Evolutionary conservation across 495 filamentous ascomycete genomes (phyloP).

Genomic region (Penicillium verhagenii): DNA sequence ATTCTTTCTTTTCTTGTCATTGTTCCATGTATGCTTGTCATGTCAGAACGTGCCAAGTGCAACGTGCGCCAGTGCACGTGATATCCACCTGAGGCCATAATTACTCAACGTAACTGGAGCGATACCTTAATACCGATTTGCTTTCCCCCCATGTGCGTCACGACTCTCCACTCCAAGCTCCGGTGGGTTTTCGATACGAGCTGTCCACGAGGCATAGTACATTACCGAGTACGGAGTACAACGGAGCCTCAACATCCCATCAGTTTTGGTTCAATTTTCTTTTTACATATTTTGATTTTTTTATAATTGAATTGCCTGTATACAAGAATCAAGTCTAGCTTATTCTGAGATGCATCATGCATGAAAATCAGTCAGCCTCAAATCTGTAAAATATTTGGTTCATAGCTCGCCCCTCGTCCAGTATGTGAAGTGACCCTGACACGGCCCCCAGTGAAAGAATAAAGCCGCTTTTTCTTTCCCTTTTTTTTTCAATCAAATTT

Average conservation of each 20-base stretch:
- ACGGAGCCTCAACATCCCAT: not conserved
- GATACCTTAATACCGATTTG: not conserved
- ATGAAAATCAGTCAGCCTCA: not conserved
- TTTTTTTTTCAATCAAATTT: no score
- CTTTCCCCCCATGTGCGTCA: constrained; percentile 20
- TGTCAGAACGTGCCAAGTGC: constrained; percentile 14
- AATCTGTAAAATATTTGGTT: not conserved
- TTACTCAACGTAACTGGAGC: no score
- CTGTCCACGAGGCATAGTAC: constrained; percentile 1
- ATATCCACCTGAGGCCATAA: constrained; percentile 12
- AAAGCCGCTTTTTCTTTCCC: not conserved
- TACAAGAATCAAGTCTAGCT: not conserved
- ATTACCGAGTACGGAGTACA: not conserved
- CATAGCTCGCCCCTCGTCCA: not conserved
- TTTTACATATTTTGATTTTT: no score
- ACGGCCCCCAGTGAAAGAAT: not conserved
- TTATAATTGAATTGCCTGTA: no score
- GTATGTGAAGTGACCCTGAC: no score
- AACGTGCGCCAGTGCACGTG: constrained; percentile 10
- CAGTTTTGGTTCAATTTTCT: no score
- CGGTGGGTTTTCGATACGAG: constrained; percentile 14
- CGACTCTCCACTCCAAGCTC: constrained; percentile 28
- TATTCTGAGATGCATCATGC: not conserved
- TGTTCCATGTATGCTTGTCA: not conserved
- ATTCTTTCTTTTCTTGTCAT: no score